Percentiles rank a stretch among this genome's conserved stretches.
These are phyloP conservation scores for Penicillium crustosum DNA, from an alignment of 2,329 filamentous ascomycete genomes.

Conservation along the genomic window DNA sequence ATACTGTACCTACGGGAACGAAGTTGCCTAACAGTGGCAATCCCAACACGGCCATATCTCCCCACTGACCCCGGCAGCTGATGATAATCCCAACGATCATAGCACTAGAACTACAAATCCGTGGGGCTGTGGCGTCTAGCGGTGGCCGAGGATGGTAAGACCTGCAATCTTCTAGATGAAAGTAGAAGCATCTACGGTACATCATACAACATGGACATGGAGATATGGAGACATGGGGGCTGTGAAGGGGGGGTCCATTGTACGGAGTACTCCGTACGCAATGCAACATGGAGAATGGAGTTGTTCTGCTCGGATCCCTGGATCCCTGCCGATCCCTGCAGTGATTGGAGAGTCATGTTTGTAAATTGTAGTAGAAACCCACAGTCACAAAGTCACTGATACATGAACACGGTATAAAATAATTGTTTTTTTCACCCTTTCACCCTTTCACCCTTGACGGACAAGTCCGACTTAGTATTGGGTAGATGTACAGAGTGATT, in stretches of 20 bases:
- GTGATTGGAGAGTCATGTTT: neutral
- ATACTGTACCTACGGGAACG: neutral
- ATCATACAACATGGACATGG: neutral
- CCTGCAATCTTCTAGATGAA: neutral
- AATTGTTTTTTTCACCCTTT: neutral
- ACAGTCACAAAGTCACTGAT: neutral
- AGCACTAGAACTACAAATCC: neutral
- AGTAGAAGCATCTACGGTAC: neutral
- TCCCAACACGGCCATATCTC: neutral
- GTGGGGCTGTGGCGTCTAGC: constrained; percentile 17
- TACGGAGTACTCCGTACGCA: too few relatives aligned
- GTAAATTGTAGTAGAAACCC: neutral
- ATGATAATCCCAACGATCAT: neutral
- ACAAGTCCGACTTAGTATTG: neutral
- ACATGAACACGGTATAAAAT: too few relatives aligned
- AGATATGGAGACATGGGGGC: neutral
- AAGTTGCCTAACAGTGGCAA: constrained; percentile 21
- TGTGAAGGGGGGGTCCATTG: neutral
- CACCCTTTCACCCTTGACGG: neutral
- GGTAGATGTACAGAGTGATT: neutral
- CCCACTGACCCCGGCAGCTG: neutral
- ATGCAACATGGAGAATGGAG: neutral
- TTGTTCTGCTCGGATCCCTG: neutral
- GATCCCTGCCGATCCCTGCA: neutral
- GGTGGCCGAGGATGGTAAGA: neutral